Evolutionary conservation across 1,284 basidiomycete genomes (phyloP).

Genomic region (Irpex lacteus): DNA sequence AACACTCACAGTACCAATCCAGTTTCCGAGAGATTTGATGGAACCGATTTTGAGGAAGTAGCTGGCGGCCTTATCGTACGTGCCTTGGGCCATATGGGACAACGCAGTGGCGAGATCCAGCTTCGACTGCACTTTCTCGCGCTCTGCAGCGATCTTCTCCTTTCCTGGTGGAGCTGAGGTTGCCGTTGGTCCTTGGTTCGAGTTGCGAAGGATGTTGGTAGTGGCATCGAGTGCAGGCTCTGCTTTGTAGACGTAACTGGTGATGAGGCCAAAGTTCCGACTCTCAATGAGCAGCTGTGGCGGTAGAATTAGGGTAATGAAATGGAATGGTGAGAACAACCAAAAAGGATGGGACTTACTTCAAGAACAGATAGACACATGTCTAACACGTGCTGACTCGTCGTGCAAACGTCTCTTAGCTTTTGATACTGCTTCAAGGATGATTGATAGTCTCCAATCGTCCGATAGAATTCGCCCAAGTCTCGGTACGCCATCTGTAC

Average conservation of each 20-base stretch:
- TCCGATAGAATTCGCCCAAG: conserved; percentile 72
- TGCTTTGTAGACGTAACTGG: conserved; percentile 89
- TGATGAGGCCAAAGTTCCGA: conserved; percentile 77
- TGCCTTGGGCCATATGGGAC: conserved; percentile 64
- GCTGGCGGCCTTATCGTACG: conserved; percentile 75
- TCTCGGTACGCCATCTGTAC: conserved; percentile 77
- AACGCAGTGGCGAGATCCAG: conserved; percentile 78
- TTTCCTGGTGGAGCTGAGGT: conserved; percentile 28
- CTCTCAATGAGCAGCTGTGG: conserved; percentile 81
- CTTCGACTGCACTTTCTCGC: conserved; percentile 69
- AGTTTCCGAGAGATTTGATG: conserved; percentile 64
- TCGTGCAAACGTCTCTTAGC: conserved; percentile 84
- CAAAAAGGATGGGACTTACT: conserved; percentile 35
- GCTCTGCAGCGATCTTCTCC: conserved; percentile 48
- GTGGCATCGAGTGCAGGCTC: conserved; percentile 80
- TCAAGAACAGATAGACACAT: conserved; percentile 82
- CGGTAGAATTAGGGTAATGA: neutral
- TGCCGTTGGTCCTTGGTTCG: conserved; percentile 15
- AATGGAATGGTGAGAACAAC: no score
- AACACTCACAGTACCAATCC: conserved; percentile 58
- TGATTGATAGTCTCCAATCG: conserved; percentile 63
- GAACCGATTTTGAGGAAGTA: conserved; percentile 67
- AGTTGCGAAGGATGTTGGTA: conserved; percentile 16
- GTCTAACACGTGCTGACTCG: conserved; percentile 81
- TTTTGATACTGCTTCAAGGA: conserved; percentile 81